phyloP scores from a whole-genome alignment of 257 asterid genomes.

The Cynanchum wilfordii region DNA sequence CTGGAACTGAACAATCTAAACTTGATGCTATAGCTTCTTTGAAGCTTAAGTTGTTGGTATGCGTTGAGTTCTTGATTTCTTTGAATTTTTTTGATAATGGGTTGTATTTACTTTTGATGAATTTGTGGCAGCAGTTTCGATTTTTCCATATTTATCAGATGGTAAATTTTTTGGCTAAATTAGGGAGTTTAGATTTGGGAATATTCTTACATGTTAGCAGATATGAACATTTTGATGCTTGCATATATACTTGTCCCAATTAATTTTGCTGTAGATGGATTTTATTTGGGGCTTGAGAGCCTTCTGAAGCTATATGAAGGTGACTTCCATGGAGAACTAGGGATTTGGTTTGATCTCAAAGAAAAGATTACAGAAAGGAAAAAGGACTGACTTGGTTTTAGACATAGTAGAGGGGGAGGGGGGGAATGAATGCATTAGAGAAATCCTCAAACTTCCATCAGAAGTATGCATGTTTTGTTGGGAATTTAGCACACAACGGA shows the following conservation, averaged over 20 bases:
- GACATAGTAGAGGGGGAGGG: background rate
- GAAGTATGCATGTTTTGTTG: too few relatives aligned
- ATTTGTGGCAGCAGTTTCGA: background rate
- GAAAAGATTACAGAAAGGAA: background rate
- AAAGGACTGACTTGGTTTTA: background rate
- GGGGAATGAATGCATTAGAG: background rate
- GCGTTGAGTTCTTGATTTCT: slow-evolving; percentile 4
- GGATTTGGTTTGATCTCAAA: background rate
- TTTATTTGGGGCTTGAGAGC: background rate
- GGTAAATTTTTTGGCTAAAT: background rate
- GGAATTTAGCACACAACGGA: too few relatives aligned
- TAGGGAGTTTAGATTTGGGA: background rate
- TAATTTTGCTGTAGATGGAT: too few relatives aligned
- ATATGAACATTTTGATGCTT: too few relatives aligned
- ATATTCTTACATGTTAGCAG: too few relatives aligned
- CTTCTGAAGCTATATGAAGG: background rate
- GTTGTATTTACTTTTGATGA: background rate
- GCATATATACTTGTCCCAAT: too few relatives aligned
- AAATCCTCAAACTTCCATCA: background rate
- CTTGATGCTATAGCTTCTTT: slow-evolving; percentile 34
- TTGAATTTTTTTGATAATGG: background rate
- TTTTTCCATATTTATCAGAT: background rate
- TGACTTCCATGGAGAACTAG: background rate
- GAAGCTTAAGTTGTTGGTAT: slow-evolving; percentile 74
- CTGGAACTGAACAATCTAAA: slow-evolving; percentile 29